Evolutionary conservation across 352 stramenopile species (phyloP).

Genomic region (Elongisporangium prolatum): DNA sequence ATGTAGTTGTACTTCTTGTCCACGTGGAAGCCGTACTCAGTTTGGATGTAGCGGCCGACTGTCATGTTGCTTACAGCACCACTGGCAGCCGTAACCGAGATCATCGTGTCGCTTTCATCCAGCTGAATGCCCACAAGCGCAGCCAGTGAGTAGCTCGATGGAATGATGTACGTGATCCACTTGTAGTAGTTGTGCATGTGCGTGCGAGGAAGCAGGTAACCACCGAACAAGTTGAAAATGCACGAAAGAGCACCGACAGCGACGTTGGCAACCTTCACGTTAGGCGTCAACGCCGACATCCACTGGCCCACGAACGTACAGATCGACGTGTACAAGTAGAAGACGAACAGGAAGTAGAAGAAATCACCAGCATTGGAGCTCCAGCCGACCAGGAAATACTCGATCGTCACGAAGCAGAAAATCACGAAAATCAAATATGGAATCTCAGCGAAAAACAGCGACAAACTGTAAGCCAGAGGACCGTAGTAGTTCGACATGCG

Average conservation of each 20-base stretch:
- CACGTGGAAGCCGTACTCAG: constrained; percentile 51
- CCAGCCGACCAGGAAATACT: constrained; percentile 42
- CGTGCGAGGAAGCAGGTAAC: constrained; percentile 44
- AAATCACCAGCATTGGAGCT: constrained; percentile 7
- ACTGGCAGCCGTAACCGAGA: constrained; percentile 10
- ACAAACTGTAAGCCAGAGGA: constrained; percentile 51
- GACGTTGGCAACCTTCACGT: constrained; percentile 74
- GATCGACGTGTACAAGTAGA: constrained; percentile 53
- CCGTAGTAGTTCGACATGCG: constrained; percentile 73
- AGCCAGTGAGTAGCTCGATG: constrained; percentile 47
- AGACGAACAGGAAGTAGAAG: constrained; percentile 19
- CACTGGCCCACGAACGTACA: constrained; percentile 68
- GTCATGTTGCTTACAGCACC: constrained; percentile 1
- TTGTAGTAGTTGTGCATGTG: constrained; percentile 61
- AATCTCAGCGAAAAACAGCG: constrained; percentile 51
- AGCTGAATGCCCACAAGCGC: constrained; percentile 37
- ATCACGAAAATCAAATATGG: constrained; percentile 44
- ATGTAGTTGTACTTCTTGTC: constrained; percentile 44
- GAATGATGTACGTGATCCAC: constrained; percentile 64
- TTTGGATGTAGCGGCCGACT: constrained; percentile 27
- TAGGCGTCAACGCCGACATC: constrained; percentile 69
- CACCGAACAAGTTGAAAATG: constrained; percentile 64
- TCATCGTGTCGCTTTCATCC: constrained; percentile 25
- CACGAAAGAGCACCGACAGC: constrained; percentile 62
- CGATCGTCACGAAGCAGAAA: constrained; percentile 36